A percentile compares a stretch with the other conserved stretches of the same genome.
Evolutionary conservation across 2,329 filamentous ascomycete species (phyloP).

Genomic region (Fusarium sp.): DNA sequence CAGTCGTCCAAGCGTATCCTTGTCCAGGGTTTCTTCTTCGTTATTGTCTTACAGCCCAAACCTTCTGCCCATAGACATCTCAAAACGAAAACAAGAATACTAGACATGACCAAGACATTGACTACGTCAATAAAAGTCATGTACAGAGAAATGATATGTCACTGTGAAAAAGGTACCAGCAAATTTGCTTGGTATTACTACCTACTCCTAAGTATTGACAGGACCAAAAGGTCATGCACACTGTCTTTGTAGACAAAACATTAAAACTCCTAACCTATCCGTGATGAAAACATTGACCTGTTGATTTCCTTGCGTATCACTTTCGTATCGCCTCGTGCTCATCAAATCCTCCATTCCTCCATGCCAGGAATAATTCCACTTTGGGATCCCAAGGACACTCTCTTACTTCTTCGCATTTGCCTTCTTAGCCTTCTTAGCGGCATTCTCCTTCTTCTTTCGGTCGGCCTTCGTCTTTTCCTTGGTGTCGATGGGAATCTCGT

Average conservation of each 20-base stretch:
- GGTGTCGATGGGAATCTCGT: not conserved
- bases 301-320: not conserved
- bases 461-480: not conserved
- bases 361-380: fast-evolving
- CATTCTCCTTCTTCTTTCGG: not conserved
- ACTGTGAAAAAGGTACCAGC: not conserved
- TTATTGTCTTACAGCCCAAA: too few relatives aligned
- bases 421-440: not conserved
- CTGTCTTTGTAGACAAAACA: not conserved
- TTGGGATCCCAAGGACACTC: fast-evolving
- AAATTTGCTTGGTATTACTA: not conserved
- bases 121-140: too few relatives aligned
- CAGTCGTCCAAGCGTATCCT: too few relatives aligned
- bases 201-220: not conserved
- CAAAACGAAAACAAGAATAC: too few relatives aligned
- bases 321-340: not conserved
- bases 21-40: too few relatives aligned
- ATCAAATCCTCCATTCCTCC: too few relatives aligned
- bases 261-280: not conserved
- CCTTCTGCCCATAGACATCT: too few relatives aligned
- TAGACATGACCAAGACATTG: too few relatives aligned
- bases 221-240: too few relatives aligned
- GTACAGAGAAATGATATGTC: too few relatives aligned
- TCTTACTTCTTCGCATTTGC: not conserved
- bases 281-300: not conserved